Conservation (phyloP, 768 basidiomycete species). For the Tricholoma matsutake region DNA sequence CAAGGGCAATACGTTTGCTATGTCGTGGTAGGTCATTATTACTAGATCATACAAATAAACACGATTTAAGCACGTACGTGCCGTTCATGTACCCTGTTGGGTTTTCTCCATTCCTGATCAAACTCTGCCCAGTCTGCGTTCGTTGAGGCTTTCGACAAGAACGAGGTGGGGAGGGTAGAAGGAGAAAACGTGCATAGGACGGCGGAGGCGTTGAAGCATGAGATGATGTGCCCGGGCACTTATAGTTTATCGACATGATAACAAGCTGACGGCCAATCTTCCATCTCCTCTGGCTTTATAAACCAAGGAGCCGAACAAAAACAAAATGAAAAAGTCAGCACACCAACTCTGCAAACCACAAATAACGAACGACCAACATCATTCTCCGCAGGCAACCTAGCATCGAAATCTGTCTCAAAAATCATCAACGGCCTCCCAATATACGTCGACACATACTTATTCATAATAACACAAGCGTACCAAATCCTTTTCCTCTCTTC, state of each 20-base stretch:
- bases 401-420: conserved; percentile 75
- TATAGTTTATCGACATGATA: conserved; percentile 22
- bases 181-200: conserved; percentile 52
- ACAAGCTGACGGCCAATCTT: conserved; percentile 47
- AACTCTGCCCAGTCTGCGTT: conserved; percentile 44
- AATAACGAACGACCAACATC: conserved; percentile 40
- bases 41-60: neutral
- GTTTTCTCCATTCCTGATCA: conserved; percentile 57
- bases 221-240: conserved; percentile 50
- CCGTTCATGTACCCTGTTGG: conserved; percentile 43
- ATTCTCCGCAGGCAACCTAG: conserved; percentile 55
- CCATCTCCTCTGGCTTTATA: conserved; percentile 72
- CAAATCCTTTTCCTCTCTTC: conserved; percentile 73
- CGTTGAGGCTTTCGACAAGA: conserved; percentile 9
- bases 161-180: neutral
- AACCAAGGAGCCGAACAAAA: too few relatives aligned
- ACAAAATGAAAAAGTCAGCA: too few relatives aligned
- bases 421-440: conserved; percentile 78
- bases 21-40: neutral
- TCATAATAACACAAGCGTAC: conserved; percentile 77
- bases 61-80: conserved; percentile 34
- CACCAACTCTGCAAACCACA: neutral
- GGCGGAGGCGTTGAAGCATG: conserved; percentile 79
- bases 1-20: conserved; percentile 43
- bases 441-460: conserved; percentile 76